Base-by-base conservation (phyloP, 140 eudicot species). In the Cichorium intybus region DNA sequence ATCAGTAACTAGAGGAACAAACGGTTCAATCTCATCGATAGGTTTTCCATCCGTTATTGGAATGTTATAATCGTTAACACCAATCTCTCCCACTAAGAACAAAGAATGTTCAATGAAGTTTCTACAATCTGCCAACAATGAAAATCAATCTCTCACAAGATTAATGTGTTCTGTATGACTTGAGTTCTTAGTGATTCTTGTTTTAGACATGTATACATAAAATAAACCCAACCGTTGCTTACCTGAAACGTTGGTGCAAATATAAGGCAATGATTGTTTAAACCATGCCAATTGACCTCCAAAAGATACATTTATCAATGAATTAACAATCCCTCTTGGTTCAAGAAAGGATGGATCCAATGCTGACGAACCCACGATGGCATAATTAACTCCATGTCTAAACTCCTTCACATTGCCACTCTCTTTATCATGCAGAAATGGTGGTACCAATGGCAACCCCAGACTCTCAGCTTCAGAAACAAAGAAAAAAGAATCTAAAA, bases 21-120 rank as follows among this genome's bases (percentile, higher is more conserved):
- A n/a, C 8, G 78, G 55, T 72, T 74, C 68, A 4, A 73, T 51
- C 70, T 79, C 78, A 9, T 70, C 48, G 23, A 73, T 33, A 35
- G 73, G 74, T 58, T 75, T 76, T 14, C 86, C 89, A 5, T 26
- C 68, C 22, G 77, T 68, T 65, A 76, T 63, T 0, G 82, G 89
- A 72, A 74, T 81, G 51, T 75, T 89, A 72, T 78, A 85, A 81
- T 89, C 95, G 60, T 89, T 89, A 24, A 91, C 97, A 7, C 97
- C 97, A n/a, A 89, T 79, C 78, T 89, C 97, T 70, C 97, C 97
- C 73, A 89, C 71, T 0, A 89, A 62, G 48, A 89, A 75, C 12
- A 89, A 76, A 0, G 95, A 79, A 39, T 58, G 77, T 33, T 63
- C 79, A 37, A 89, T 77, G 24, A 69, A 76, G 15, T 57, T 59